Evolutionary conservation across 495 filamentous ascomycete species (phyloP).

Genomic region (Rhypophila decipiens): DNA sequence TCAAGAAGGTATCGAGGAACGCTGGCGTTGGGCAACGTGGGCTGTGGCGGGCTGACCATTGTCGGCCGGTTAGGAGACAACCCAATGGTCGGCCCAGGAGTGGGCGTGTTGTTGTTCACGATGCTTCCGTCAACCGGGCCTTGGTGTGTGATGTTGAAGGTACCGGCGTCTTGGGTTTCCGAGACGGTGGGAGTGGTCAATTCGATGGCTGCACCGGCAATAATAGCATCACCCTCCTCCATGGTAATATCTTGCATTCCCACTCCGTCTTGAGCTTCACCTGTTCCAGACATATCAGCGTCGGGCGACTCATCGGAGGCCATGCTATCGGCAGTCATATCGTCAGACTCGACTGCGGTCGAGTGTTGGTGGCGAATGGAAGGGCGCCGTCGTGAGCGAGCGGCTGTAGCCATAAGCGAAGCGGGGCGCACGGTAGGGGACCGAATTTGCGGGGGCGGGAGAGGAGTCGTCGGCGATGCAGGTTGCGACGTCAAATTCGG

Average conservation of each 20-base stretch:
- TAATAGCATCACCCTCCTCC: constrained; percentile 68
- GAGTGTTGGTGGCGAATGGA: constrained; percentile 85
- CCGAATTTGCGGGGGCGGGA: constrained; percentile 53
- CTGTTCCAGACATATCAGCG: constrained; percentile 63
- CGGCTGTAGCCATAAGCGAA: constrained; percentile 38
- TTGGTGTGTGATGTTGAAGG: constrained; percentile 95
- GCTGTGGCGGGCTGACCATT: constrained; percentile 64
- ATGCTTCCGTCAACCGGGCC: constrained; percentile 82
- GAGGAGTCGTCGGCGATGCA: constrained; percentile 86
- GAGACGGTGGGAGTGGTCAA: constrained; percentile 72
- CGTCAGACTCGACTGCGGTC: constrained; percentile 77
- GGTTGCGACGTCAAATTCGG: constrained; percentile 77
- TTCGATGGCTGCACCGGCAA: constrained; percentile 68
- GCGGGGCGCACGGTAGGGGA: constrained; percentile 47
- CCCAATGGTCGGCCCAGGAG: constrained; percentile 56
- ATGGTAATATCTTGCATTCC: constrained; percentile 72
- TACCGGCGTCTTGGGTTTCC: constrained; percentile 75
- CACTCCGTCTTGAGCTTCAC: constrained; percentile 71
- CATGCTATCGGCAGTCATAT: constrained; percentile 74
- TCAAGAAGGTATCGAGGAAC: constrained; percentile 72
- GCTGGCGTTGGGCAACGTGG: constrained; percentile 56
- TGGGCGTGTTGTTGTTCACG: constrained; percentile 50
- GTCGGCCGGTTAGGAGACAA: constrained; percentile 72
- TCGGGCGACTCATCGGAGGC: constrained; percentile 59
- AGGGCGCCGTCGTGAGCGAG: constrained; percentile 54